Evolutionary conservation across 495 filamentous ascomycete genomes (phyloP), one percentile per base, ranked within the genome.

Genomic region (Tricharina praecox): DNA sequence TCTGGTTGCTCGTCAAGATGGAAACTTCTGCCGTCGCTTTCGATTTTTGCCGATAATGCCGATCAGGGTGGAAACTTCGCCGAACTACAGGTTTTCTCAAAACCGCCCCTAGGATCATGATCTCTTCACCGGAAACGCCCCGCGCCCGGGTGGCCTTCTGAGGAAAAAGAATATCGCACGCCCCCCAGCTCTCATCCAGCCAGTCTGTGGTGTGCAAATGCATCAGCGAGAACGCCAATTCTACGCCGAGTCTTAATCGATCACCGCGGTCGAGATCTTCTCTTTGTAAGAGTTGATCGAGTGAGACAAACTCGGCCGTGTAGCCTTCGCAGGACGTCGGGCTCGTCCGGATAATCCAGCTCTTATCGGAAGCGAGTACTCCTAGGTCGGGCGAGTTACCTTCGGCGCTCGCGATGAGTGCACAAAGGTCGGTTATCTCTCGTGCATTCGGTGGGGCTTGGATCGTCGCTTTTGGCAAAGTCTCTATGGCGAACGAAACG

Each of bases 61-160:
- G n/a, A n/a, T n/a, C n/a, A n/a, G n/a, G n/a, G n/a, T n/a, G n/a
- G 23, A 62, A 53, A 13, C 47, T 51, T 9, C 50, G 56, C 23
- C 55, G 52, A 13, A 59, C 45, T 9, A 62, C 53, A 20, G 50
- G 52, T 15, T 45, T 50, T 15, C 33, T 38, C 18, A 44, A 21
- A 3, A 38, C 18, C 7, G 39, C 41, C 1, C 68, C 1, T 20
- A 21, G n/a, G 37, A 21, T 40, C 13, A 16, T 19, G 37, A 15
- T 9, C n/a, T 3, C 20, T 18, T 10, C 10, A 16, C 37, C 37
- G 21, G n/a, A 10, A 1, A 19, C 1, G 10, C 10, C 10, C 2
- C n/a, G 37, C 16, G 37, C 37, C 21, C 23, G 23, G 3, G 13
- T 41, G 23, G 4, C 26, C 3, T 10, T 36, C 28, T 39, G 48